These are phyloP conservation scores for Leishmania guyanensis DNA, from an alignment of 208 protist species.

Conservation along the genomic window DNA sequence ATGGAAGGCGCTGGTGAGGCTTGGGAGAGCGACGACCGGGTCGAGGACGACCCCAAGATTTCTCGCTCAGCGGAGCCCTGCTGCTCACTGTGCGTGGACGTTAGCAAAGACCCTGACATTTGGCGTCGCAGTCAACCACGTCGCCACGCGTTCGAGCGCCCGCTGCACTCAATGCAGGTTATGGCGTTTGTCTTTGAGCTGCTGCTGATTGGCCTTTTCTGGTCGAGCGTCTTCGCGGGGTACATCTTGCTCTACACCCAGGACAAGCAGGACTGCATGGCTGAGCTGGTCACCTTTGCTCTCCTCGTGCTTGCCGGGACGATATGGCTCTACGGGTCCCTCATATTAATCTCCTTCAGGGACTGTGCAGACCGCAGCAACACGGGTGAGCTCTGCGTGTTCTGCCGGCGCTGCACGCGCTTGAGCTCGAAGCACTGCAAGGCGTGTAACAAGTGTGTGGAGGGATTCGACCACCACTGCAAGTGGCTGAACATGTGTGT, in stretches of 20 bases:
- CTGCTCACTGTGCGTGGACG: conserved; percentile 56
- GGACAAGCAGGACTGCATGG: conserved; percentile 33
- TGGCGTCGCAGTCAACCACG: conserved; percentile 58
- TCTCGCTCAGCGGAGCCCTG: conserved; percentile 17
- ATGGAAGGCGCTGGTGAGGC: background rate
- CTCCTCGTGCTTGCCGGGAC: conserved; percentile 19
- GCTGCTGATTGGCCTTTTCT: conserved; percentile 51
- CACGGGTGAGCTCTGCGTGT: conserved; percentile 63
- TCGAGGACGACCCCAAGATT: background rate
- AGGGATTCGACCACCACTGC: conserved; percentile 11
- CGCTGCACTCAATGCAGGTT: conserved; percentile 72
- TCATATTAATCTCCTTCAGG: conserved; percentile 53
- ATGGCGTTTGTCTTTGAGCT: conserved; percentile 47
- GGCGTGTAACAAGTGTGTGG: background rate
- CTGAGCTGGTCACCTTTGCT: conserved; percentile 54
- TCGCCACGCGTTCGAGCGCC: conserved; percentile 64
- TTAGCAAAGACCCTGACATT: conserved; percentile 37
- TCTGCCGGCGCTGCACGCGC: conserved; percentile 60
- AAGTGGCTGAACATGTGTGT: conserved; percentile 94
- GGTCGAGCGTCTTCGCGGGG: conserved; percentile 42
- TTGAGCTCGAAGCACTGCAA: conserved; percentile 12
- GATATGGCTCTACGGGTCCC: conserved; percentile 29
- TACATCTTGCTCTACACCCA: conserved; percentile 53
- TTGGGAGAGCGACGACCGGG: conserved; percentile 22
- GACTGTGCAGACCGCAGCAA: conserved; percentile 62